Base-by-base conservation (phyloP, 345 rosid genomes). In the Sisymbrium irio region DNA sequence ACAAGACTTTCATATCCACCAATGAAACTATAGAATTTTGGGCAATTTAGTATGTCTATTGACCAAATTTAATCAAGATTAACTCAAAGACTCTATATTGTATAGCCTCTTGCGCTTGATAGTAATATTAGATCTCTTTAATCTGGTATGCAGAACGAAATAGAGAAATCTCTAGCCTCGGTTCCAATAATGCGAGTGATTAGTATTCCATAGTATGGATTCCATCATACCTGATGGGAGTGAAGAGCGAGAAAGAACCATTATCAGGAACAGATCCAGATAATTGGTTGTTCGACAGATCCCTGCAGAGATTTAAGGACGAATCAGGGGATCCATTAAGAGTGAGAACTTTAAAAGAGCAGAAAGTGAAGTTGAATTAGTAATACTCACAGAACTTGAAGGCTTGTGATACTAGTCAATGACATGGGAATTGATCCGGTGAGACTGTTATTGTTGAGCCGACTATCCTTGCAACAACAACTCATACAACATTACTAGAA, bases 201-300 rank as follows among this genome's bases (percentile, higher is more conserved):
- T 35, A 36, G 47, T 55, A 58, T 46, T 65, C 18, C 1, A 36
- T 1, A 65, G 58, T 74, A 46, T 35, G 25, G 17, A 56, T 33
- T 65, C 13, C 5, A 65, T 46, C 72, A 74, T 37, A 93, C 97
- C 98, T 94, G 72, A 94, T 91, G 66, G 98, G 98, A 47, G 98
- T 94, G 81, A 94, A 94, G 49, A 91, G 82, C 22, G 97, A 94
- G 81, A 94, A 94, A 44, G 98, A 94, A 56, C 98, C 98, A 85
- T 88, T 91, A 77, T 91, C 98, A 42, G 98, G 97, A 60, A 94
- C 96, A 69, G 72, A 88, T 58, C 97, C 96, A 11, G 97, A 89
- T 10, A 94, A 91, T 18, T 1, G 88, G 66, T 94, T 94, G 82
- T 91, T 94, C 19, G 97, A 94, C 12, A 94, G 87, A 87, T 91